phyloP scores from a whole-genome alignment of 768 basidiomycete genomes.

The Filobasidium floriforme region DNA sequence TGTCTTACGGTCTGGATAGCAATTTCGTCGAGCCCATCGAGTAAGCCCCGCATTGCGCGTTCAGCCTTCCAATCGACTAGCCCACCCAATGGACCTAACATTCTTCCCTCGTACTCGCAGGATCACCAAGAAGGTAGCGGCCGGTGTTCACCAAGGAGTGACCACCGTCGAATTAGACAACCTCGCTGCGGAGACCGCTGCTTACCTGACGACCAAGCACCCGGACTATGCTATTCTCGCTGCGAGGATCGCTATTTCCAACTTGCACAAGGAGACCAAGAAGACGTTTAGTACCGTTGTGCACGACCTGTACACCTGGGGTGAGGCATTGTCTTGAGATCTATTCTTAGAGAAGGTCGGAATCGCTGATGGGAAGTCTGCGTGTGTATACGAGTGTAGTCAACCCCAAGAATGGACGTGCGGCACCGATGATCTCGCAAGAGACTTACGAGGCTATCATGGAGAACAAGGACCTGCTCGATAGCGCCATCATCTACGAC shows the following conservation, averaged over 20 bases:
- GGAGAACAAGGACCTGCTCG: conserved; percentile 70
- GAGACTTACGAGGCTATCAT: conserved; percentile 74
- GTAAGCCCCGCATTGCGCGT: conserved; percentile 48
- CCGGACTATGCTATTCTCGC: conserved; percentile 98
- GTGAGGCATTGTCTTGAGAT: conserved; percentile 51
- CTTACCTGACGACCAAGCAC: conserved; percentile 91
- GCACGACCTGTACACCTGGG: conserved; percentile 78
- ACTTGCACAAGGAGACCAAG: conserved; percentile 98
- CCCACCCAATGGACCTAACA: neutral
- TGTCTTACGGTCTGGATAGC: conserved; percentile 90
- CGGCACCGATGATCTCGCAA: conserved; percentile 85
- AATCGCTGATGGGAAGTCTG: neutral
- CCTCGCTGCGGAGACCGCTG: conserved; percentile 92
- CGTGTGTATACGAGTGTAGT: conserved; percentile 49
- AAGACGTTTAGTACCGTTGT: conserved; percentile 91
- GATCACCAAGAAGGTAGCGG: conserved; percentile 63
- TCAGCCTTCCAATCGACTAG: neutral
- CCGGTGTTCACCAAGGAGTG: conserved; percentile 53
- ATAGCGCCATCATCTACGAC: conserved; percentile 94
- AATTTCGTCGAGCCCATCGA: conserved; percentile 91
- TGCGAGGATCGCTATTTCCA: conserved; percentile 96
- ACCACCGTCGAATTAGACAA: conserved; percentile 99
- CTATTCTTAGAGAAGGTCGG: neutral
- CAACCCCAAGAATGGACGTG: conserved; percentile 84
- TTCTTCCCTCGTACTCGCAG: conserved; percentile 45